Evolutionary conservation across 2,329 filamentous ascomycete species (phyloP).

Genomic region (Fusarium incarnatum): DNA sequence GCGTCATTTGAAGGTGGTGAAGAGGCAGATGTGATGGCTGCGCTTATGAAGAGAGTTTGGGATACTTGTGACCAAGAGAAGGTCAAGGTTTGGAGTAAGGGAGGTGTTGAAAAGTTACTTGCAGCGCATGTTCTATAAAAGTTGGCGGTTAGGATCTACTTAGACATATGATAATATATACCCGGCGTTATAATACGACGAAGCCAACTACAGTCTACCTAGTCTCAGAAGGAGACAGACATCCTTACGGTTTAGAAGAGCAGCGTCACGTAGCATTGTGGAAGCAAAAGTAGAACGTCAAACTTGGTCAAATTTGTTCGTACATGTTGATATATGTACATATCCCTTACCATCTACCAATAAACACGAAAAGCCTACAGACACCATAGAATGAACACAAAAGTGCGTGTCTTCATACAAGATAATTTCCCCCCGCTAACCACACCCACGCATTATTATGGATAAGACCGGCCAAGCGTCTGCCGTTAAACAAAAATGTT

Average conservation of each 20-base stretch:
- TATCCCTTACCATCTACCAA: slow-evolving; percentile 31
- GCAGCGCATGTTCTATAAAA: slow-evolving; percentile 19
- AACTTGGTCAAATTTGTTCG: slow-evolving; percentile 43
- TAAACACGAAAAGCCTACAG: slow-evolving; percentile 27
- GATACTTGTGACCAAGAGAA: slow-evolving; percentile 75
- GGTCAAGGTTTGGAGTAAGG: slow-evolving; percentile 73
- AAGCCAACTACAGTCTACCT: not conserved
- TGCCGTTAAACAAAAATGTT: slow-evolving; percentile 36
- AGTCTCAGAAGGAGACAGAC: not conserved
- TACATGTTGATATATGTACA: slow-evolving; percentile 41
- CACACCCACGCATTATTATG: slow-evolving; percentile 44
- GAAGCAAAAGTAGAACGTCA: slow-evolving; percentile 5
- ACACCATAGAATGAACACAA: slow-evolving; percentile 34
- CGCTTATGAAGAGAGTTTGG: slow-evolving; percentile 69
- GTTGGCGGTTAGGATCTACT: slow-evolving; percentile 5
- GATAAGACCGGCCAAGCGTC: slow-evolving; percentile 25
- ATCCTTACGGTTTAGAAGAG: not conserved
- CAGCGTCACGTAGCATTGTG: not conserved
- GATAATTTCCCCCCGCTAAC: slow-evolving; percentile 31
- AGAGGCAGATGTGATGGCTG: slow-evolving; percentile 63
- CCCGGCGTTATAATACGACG: slow-evolving; percentile 27
- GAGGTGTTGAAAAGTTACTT: slow-evolving; percentile 53
- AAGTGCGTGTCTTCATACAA: slow-evolving; percentile 19
- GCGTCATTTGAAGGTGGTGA: slow-evolving; percentile 56
- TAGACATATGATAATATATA: slow-evolving; percentile 33